Conservation (phyloP, 2,329 filamentous ascomycete species). For the Apiospora saccharicola region DNA sequence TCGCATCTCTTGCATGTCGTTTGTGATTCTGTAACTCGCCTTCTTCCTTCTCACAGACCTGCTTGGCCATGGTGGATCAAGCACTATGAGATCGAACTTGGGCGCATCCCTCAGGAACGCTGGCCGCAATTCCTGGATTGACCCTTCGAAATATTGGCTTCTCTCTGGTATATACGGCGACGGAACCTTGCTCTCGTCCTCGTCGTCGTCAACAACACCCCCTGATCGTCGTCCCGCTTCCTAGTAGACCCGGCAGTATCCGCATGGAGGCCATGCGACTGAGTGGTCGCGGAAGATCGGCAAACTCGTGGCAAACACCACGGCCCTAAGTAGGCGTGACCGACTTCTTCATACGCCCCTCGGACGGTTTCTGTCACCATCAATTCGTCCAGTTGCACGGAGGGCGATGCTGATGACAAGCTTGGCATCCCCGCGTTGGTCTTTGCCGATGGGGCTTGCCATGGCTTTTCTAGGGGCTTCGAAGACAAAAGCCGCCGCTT, state of each 20-base stretch:
- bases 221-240: slow-evolving; percentile 31
- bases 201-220: slow-evolving; percentile 21
- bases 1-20: slow-evolving; percentile 54
- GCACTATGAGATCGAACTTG: slow-evolving; percentile 70
- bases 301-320: slow-evolving; percentile 55
- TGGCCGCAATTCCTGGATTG: slow-evolving; percentile 50
- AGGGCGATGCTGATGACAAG: slow-evolving; percentile 41
- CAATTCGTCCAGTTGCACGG: slow-evolving; percentile 60
- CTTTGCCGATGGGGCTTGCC: slow-evolving; percentile 60
- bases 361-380: slow-evolving; percentile 59
- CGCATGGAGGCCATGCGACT: neutral
- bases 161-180: slow-evolving; percentile 48
- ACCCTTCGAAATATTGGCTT: slow-evolving; percentile 57
- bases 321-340: slow-evolving; percentile 47
- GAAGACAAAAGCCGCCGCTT: slow-evolving; percentile 55
- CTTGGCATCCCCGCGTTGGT: slow-evolving; percentile 27
- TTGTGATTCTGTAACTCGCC: slow-evolving; percentile 56
- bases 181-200: slow-evolving; percentile 14
- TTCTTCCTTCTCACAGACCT: slow-evolving; percentile 71
- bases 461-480: slow-evolving; percentile 52
- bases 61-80: slow-evolving; percentile 86
- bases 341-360: slow-evolving; percentile 50
- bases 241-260: slow-evolving; percentile 19
- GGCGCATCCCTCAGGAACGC: slow-evolving; percentile 53
- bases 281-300: slow-evolving; percentile 24